Base-by-base conservation (phyloP, 208 protist genomes). In the Sergeia podlipaevii region DNA sequence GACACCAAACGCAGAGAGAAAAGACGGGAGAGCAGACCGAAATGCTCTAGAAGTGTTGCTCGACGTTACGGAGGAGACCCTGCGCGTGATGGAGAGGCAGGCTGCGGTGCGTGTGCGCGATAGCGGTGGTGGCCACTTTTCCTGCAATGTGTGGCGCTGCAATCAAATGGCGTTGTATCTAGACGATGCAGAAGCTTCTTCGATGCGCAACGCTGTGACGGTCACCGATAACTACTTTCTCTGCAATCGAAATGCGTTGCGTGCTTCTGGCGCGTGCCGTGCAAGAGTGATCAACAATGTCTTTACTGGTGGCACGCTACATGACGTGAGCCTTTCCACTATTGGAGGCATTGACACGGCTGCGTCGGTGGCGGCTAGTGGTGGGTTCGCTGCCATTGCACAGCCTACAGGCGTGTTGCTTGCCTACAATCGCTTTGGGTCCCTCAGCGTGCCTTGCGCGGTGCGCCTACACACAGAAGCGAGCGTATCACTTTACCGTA, bases 341-440 rank as follows among this genome's bases (percentile, higher is more conserved):
- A 17, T 39, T 18, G 39, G 30, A n/a, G 7, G 21, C 30, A 39
- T 24, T 20, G 48, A 39, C 15, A 39, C 30, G 21, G 48, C 28
- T 20, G 6, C 8, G 20, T 18, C 27, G 15, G 45, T 6, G 15
- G 48, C 33, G 6, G 28, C 30, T 26, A 20, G 21, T 6, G 23
- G 7, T 6, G 48, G 10, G 8, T 34, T 6, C 39, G 47, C 47
- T 18, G n/a, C 17, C 23, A 59, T 45, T 8, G 28, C 44, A 23
- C 11, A 39, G 21, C n/a, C n/a, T n/a, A 53, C 24, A 26, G 11
- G 30, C 13, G 65, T 63, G 32, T 18, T 78, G 1, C 33, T 78
- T 18, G 71, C 71, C 13, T 80, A 74, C 51, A 71, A 74, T 43
- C 54, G 42, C 17, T 80, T 80, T 46, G 11, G 46, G 11, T 70